phyloP scores from a whole-genome alignment of 1,284 basidiomycete species.

The Pseudozyma pruni region DNA sequence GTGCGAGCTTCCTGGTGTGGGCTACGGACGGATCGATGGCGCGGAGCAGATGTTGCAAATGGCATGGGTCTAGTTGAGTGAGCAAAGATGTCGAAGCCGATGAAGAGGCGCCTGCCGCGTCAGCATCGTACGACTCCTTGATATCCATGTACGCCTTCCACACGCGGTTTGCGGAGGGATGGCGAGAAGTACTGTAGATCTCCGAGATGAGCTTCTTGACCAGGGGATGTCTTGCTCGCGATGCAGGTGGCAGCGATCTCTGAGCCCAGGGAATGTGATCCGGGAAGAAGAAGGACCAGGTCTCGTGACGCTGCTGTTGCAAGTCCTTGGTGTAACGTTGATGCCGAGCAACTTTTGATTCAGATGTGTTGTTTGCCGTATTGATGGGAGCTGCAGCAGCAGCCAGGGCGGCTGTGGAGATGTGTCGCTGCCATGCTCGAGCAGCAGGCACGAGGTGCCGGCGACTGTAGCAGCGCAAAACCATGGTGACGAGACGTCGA shows the following conservation, averaged over 20 bases:
- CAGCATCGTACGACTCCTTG: slow-evolving; percentile 25
- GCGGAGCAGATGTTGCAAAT: slow-evolving; percentile 46
- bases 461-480: slow-evolving; percentile 42
- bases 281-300: slow-evolving; percentile 50
- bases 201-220: slow-evolving; percentile 47
- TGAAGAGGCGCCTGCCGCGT: slow-evolving; percentile 7
- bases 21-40: slow-evolving; percentile 49
- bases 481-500: slow-evolving; percentile 17
- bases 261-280: slow-evolving; percentile 25
- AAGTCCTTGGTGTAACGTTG: neutral
- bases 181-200: slow-evolving; percentile 45
- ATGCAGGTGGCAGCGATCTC: neutral
- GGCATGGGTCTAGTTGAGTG: slow-evolving; percentile 29
- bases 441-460: slow-evolving; percentile 33
- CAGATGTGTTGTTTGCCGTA: neutral
- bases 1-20: slow-evolving; percentile 19
- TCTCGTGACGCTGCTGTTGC: slow-evolving; percentile 14
- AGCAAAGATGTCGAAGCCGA: slow-evolving; percentile 25
- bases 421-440: slow-evolving; percentile 9
- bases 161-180: slow-evolving; percentile 38
- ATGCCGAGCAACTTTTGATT: neutral
- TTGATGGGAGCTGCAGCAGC: too few relatives aligned
- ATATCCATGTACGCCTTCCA: slow-evolving; percentile 53
- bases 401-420: slow-evolving; percentile 7
- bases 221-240: slow-evolving; percentile 43